These are phyloP conservation scores for Lupinus albus DNA, from an alignment of 306 rosid species.

Conservation along the genomic window DNA sequence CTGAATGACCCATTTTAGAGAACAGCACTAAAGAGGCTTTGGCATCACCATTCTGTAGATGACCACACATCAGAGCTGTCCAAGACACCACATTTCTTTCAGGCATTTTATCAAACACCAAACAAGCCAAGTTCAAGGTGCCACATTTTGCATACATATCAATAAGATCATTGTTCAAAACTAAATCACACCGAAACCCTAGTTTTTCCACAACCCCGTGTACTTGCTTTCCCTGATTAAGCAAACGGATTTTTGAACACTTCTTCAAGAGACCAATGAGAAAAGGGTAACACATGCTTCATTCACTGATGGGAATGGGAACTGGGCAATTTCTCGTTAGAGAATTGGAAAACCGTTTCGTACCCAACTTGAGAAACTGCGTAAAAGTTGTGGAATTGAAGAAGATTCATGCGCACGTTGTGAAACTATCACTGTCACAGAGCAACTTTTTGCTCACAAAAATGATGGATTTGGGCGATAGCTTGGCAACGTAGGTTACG, in stretches of 20 bases:
- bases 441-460: conserved; percentile 72
- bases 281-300: conserved; percentile 39
- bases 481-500: conserved; percentile 49
- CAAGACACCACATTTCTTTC: conserved; percentile 27
- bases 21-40: conserved; percentile 47
- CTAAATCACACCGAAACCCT: conserved; percentile 51
- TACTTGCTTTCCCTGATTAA: conserved; percentile 51
- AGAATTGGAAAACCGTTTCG: conserved; percentile 59
- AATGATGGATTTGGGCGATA: conserved; percentile 68
- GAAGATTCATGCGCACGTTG: conserved; percentile 58
- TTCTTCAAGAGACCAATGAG: conserved; percentile 44
- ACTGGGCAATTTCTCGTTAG: conserved; percentile 32
- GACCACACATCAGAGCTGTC: conserved; percentile 55
- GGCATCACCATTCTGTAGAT: conserved; percentile 45
- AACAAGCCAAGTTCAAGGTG: conserved; percentile 37
- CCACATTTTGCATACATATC: conserved; percentile 66
- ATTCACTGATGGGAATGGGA: conserved; percentile 48
- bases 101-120: not conserved
- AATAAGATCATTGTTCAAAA: conserved; percentile 59
- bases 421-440: conserved; percentile 59
- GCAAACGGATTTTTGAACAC: conserved; percentile 49
- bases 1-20: conserved; percentile 39
- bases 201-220: conserved; percentile 51
- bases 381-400: conserved; percentile 41
- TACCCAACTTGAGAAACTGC: conserved; percentile 55